Conservation (phyloP, 345 rosid species). For the Eucalyptus cloeziana region DNA sequence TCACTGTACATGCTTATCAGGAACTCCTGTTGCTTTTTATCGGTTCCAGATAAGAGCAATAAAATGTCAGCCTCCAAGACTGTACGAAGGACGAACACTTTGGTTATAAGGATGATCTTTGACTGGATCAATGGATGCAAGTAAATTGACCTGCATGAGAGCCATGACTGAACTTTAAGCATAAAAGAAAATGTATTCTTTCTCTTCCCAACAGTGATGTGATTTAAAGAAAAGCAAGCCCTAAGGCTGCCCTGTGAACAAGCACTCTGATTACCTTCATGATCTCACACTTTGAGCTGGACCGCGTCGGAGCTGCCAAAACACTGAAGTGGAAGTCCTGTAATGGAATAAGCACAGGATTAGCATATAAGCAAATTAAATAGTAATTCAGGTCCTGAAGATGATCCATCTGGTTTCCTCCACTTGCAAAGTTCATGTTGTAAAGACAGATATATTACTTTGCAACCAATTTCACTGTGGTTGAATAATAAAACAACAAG, state of each 20-base stretch:
- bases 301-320: slow-evolving; percentile 13
- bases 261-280: slow-evolving; percentile 12
- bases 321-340: slow-evolving; percentile 47
- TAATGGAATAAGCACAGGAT: not conserved
- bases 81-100: not conserved
- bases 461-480: not conserved
- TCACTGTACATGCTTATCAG: not conserved
- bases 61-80: slow-evolving; percentile 20
- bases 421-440: not conserved
- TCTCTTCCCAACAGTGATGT: not conserved
- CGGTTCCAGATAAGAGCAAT: not conserved
- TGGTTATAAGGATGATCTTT: slow-evolving; percentile 4
- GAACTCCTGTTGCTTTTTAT: not conserved
- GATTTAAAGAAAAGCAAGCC: not conserved
- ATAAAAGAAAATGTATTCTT: not conserved
- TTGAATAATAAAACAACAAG: not conserved
- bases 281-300: slow-evolving; percentile 27
- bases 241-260: not conserved
- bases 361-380: not conserved
- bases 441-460: not conserved
- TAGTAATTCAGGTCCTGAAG: not conserved
- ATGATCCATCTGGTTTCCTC: not conserved
- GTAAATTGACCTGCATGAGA: slow-evolving; percentile 33
- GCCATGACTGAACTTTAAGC: not conserved
- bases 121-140: slow-evolving; percentile 6